phyloP scores from a whole-genome alignment of 169 alveolate genomes.

The Perkinsus olseni region DNA sequence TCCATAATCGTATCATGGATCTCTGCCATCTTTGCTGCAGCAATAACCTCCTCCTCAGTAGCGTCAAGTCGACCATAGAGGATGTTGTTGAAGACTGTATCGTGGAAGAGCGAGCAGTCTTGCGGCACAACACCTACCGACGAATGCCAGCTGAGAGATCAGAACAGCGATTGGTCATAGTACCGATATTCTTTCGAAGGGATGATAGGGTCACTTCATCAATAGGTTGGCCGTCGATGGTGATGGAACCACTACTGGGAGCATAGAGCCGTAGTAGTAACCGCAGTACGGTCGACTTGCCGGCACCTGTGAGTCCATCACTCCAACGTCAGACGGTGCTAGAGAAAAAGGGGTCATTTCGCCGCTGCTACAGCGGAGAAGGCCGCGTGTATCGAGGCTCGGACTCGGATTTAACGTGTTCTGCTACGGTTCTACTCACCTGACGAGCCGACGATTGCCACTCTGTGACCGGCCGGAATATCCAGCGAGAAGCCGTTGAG shows the following conservation, averaged over 20 bases:
- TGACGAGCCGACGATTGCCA: background rate
- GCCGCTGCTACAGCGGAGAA: background rate
- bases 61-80: constrained; percentile 72
- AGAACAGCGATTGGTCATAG: background rate
- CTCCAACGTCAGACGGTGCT: background rate
- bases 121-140: constrained; percentile 66
- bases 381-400: background rate
- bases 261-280: background rate
- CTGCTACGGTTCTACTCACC: background rate
- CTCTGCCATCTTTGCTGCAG: constrained; percentile 70
- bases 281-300: background rate
- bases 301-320: background rate
- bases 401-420: no score
- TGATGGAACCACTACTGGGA: background rate
- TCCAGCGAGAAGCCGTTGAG: background rate
- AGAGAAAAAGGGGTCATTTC: background rate
- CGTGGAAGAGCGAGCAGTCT: constrained; percentile 78
- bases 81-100: constrained; percentile 73
- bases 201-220: background rate
- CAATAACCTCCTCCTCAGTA: constrained; percentile 52
- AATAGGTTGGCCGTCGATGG: background rate
- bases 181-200: background rate
- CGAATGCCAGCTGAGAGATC: background rate
- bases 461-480: constrained; percentile 7
- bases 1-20: constrained; percentile 58